Evolutionary conservation across 805 yeast species (phyloP), one percentile per base, ranked within the genome.

Genomic region (Yarrowia sp.): DNA sequence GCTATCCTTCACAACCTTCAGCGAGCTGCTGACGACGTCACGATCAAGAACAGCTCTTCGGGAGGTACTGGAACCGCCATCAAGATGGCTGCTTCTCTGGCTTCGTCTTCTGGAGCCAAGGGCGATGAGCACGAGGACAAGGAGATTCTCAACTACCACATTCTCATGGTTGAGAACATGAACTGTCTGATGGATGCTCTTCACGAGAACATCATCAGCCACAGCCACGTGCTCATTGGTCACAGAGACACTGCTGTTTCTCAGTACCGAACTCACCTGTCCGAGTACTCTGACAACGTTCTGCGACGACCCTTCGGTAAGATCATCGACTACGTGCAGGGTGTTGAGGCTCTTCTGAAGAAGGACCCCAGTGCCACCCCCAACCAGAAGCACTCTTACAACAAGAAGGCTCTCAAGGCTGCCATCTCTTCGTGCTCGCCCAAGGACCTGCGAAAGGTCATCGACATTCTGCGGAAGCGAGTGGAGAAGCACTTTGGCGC

Each of bases 271-370:
- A 64, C 63, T 12, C 72, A 72, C n/a, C 63, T 74, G 32, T 67
- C 63, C n/a, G 62, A 62, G 1, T 86, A 84, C 70, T 78, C 84
- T 12, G 71, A 70, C n/a, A 68, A 67, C n/a, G 72, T 85, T 14
- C 70, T 84, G 41, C 72, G 76, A 62, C 78, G 84, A 47, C 78
- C 84, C 22, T 78, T 90, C 68, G 93, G 94, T 0, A 87, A 86
- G 68, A 68, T 91, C 55, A 75, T 83, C 14, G 84, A 82, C 25
- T 86, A 88, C 70, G 81, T 90, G 1, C 78, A 79, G 39, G 88
- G 85, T 33, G 82, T 85, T 41, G 87, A 85, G 63, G 78, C 81
- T 1, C 70, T 84, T 12, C 71, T 77, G 3, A 78, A 73, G 24
- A 70, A 78, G 12, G 73, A 74, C 44, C 76, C 76, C 2, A 62